A percentile compares a stretch with the other conserved stretches of the same genome.
phyloP scores from a whole-genome alignment of 2,329 filamentous ascomycete genomes.

The Alternaria metachromatica region DNA sequence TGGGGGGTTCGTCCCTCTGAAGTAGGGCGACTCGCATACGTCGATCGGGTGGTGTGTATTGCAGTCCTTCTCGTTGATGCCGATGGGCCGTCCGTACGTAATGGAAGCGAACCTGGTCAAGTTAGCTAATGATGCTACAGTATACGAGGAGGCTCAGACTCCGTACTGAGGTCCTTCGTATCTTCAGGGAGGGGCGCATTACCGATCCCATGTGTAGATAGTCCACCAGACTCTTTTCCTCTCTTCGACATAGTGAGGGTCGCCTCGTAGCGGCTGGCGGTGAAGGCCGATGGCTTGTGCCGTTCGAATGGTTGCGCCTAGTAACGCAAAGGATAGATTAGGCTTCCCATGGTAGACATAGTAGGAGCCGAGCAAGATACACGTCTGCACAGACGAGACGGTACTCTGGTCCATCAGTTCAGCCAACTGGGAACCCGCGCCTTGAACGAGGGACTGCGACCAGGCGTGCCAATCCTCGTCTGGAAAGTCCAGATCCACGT shows the following conservation, averaged over 20 bases:
- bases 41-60: slow-evolving; percentile 46
- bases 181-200: not conserved
- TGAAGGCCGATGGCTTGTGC: slow-evolving; percentile 47
- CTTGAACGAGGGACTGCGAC: slow-evolving; percentile 26
- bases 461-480: slow-evolving; percentile 20
- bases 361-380: slow-evolving; percentile 51
- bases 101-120: slow-evolving; percentile 48
- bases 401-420: slow-evolving; percentile 53
- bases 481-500: slow-evolving; percentile 4
- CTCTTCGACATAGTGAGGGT: slow-evolving; percentile 40
- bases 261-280: slow-evolving; percentile 32
- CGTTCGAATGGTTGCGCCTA: slow-evolving; percentile 49
- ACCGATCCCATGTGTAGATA: slow-evolving; percentile 52
- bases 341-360: slow-evolving; percentile 54
- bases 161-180: not conserved
- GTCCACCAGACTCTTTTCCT: slow-evolving; percentile 53
- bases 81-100: slow-evolving; percentile 51
- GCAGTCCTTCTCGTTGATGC: slow-evolving; percentile 54
- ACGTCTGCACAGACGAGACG: slow-evolving; percentile 48
- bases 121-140: not conserved
- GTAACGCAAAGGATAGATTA: slow-evolving; percentile 48
- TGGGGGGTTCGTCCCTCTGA: slow-evolving; percentile 7
- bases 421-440: slow-evolving; percentile 46
- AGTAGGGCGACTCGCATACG: slow-evolving; percentile 41
- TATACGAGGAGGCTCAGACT: not conserved